These are phyloP conservation scores for Phlebiopsis flavidoalba DNA, from an alignment of 768 basidiomycete genomes.

Conservation along the genomic window DNA sequence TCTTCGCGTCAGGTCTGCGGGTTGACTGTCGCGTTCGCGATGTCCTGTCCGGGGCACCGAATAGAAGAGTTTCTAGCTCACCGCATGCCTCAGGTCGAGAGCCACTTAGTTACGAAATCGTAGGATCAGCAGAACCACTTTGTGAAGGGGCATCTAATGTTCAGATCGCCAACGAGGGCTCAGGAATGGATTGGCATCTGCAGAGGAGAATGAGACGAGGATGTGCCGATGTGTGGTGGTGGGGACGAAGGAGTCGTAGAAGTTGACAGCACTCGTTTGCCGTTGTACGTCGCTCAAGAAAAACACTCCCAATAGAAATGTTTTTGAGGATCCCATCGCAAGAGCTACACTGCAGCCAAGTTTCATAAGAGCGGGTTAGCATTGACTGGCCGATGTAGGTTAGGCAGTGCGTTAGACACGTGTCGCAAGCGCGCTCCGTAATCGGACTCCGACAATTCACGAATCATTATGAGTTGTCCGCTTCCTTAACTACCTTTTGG, in stretches of 20 bases:
- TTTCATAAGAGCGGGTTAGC: no score
- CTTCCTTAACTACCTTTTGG: no score
- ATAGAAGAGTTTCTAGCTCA: constrained; percentile 77
- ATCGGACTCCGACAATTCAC: no score
- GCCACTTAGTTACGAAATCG: constrained; percentile 66
- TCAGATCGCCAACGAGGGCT: constrained; percentile 6
- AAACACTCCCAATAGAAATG: constrained; percentile 77
- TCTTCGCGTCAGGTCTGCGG: constrained; percentile 32
- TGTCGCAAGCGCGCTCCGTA: no score
- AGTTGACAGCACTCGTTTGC: constrained; percentile 49
- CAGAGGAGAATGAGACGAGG: constrained; percentile 9
- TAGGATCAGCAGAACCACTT: constrained; percentile 20
- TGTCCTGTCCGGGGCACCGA: constrained; percentile 55
- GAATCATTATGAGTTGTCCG: no score
- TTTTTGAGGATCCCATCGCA: constrained; percentile 4
- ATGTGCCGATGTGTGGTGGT: constrained; percentile 23
- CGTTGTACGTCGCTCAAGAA: constrained; percentile 75
- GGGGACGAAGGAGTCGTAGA: constrained; percentile 48
- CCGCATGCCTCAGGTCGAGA: constrained; percentile 66
- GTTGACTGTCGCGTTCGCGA: constrained; percentile 10
- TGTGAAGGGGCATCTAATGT: constrained; percentile 13
- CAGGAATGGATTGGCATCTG: constrained; percentile 13
- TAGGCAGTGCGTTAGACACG: no score
- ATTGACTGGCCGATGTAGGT: no score
- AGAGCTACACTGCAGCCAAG: no score